phyloP scores from a whole-genome alignment of 2,329 filamentous ascomycete genomes.

The Aspergillus sp. region DNA sequence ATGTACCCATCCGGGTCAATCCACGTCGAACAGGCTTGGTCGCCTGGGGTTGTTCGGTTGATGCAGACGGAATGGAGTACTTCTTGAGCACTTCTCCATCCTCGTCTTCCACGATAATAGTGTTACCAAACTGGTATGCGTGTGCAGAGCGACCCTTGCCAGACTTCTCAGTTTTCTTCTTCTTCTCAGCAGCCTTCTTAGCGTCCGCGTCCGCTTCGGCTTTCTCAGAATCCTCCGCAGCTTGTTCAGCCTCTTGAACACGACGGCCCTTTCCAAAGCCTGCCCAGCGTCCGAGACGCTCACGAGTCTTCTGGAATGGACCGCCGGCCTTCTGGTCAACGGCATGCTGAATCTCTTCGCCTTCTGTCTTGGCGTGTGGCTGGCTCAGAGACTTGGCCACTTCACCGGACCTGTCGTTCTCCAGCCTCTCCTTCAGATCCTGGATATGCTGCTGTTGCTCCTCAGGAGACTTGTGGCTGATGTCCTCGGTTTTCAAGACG shows the following conservation, averaged over 20 bases:
- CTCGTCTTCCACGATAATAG: conserved; percentile 62
- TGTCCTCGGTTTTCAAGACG: conserved; percentile 60
- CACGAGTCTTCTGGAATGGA: conserved; percentile 36
- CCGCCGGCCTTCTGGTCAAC: conserved; percentile 27
- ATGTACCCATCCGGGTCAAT: conserved; percentile 53
- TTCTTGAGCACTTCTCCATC: conserved; percentile 62
- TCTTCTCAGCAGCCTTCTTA: conserved; percentile 13
- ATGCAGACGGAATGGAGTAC: conserved; percentile 50
- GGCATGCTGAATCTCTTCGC: conserved; percentile 34
- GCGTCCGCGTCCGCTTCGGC: conserved; percentile 14
- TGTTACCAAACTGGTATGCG: conserved; percentile 61
- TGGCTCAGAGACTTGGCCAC: conserved; percentile 41
- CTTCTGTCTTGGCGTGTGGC: conserved; percentile 37
- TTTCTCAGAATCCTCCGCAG: conserved; percentile 5
- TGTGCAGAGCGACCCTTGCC: conserved; percentile 49
- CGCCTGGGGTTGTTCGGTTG: conserved; percentile 16
- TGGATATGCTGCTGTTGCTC: conserved; percentile 53
- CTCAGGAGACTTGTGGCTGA: conserved; percentile 40
- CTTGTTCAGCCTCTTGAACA: conserved; percentile 5
- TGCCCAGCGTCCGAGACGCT: conserved; percentile 40
- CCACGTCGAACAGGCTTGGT: conserved; percentile 41
- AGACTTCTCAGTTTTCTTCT: conserved; percentile 14
- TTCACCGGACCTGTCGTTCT: conserved; percentile 42
- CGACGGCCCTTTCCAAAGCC: conserved; percentile 31
- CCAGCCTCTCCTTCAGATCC: conserved; percentile 44